Base-by-base conservation (phyloP, 495 filamentous ascomycete species). In the Neurospora sp. region DNA sequence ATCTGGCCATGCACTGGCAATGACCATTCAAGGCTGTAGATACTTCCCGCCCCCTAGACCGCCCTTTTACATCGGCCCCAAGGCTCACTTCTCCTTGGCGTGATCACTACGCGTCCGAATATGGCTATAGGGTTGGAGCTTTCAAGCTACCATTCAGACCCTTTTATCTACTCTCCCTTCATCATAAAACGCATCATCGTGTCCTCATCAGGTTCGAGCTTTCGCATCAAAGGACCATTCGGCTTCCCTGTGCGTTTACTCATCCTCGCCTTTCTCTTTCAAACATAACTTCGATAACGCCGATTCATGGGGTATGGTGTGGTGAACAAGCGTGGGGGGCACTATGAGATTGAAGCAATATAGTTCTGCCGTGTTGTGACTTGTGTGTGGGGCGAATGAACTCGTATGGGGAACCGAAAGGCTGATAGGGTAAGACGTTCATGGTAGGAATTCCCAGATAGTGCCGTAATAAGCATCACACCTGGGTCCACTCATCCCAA, bases 121-220 rank as follows among this genome's bases (percentile, higher is more conserved):
- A 53, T 48, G 72, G 20, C 61, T 35, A n/a, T 70, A 85, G 83
- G 84, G 84, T 85, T 80, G 84, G 84, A 84, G 84, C 84, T 84
- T 82, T 85, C 79, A 83, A 85, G 83, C 83, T 80, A 85, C 84
- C 84, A 83, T 85, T 85, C 73, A 80, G 77, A 81, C 79, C 80
- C 79, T 78, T 72, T 70, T 38, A 39, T 73, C 22, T 74, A 61
- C 53, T 61, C 53, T 61, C 68, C 75, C 73, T 71, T 70, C 41
- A 42, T 74, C 70, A 72, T 73, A 71, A 70, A 68, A 73, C 70
- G 69, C 41, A 68, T 74, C 41, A 68, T 74, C 53, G 42, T 40
- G 39, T 70, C 46, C 68, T 78, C 78, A 70, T 74, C 78, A 82
- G 82, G 82, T 83, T 84, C 83, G 84, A 84, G 84, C 84, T 83